These are phyloP conservation scores for Aureobasidium mangrovei DNA, from an alignment of 2,329 filamentous ascomycete genomes.

Conservation along the genomic window DNA sequence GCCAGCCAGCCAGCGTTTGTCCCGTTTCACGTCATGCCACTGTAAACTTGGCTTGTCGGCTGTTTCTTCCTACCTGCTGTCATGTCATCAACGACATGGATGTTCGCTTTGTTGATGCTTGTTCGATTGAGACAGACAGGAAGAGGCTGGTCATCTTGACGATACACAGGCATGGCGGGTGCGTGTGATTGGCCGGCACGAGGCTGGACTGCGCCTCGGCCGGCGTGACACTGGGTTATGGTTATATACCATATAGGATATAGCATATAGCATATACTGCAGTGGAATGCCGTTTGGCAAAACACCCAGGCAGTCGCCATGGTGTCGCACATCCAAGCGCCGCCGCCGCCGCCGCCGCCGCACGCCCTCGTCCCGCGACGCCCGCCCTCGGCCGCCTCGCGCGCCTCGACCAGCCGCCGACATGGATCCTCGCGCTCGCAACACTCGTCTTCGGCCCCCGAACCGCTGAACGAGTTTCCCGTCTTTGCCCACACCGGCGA, in stretches of 20 bases:
- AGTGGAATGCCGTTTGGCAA: neutral
- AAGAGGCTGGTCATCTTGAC: neutral
- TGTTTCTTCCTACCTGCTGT: neutral
- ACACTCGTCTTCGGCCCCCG: constrained; percentile 47
- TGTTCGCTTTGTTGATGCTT: neutral
- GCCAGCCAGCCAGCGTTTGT: too few relatives aligned
- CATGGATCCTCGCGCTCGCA: constrained; percentile 77
- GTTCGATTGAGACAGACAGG: neutral
- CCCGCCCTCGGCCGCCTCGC: constrained; percentile 56
- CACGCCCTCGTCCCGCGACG: constrained; percentile 33
- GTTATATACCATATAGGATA: neutral
- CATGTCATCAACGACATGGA: neutral
- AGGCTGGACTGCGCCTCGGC: constrained; percentile 6
- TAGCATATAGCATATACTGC: neutral
- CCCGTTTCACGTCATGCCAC: constrained; percentile 7
- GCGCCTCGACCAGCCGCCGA: constrained; percentile 47
- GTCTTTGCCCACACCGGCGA: constrained; percentile 85
- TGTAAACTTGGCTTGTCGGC: neutral
- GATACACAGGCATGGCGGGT: constrained; percentile 8
- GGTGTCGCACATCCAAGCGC: constrained; percentile 55
- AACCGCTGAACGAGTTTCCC: constrained; percentile 77
- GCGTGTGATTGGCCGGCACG: constrained; percentile 2
- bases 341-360: constrained; percentile 24
- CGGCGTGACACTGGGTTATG: neutral
- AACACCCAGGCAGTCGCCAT: constrained; percentile 29